These are phyloP conservation scores for Cytospora mali DNA, from an alignment of 2,329 filamentous ascomycete species.

Conservation along the genomic window DNA sequence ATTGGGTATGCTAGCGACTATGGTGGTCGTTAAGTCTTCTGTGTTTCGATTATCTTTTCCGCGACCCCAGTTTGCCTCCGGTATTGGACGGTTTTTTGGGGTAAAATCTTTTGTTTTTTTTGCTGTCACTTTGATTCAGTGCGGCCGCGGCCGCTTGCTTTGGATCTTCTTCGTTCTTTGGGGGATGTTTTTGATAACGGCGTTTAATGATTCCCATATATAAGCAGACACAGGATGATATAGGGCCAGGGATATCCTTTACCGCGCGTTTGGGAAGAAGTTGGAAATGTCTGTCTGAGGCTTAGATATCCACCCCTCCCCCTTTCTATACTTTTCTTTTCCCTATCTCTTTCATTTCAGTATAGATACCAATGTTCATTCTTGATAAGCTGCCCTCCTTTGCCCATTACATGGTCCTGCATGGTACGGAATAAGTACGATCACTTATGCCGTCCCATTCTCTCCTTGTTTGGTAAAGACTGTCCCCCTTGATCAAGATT, in stretches of 20 bases:
- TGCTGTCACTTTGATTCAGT: slow-evolving; percentile 6
- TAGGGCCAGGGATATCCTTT: slow-evolving; percentile 14
- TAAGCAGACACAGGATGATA: slow-evolving; percentile 10
- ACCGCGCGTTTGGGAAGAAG: neutral
- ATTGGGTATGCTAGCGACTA: slow-evolving; percentile 58
- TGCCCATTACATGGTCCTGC: neutral
- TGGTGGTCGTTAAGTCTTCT: slow-evolving; percentile 43
- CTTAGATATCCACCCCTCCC: neutral
- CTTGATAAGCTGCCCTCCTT: neutral
- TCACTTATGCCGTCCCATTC: neutral
- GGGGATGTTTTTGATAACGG: neutral
- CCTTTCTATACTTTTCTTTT: neutral
- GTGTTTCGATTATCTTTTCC: neutral
- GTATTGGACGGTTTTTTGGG: slow-evolving; percentile 1
- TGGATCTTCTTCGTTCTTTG: neutral
- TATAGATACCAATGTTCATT: slow-evolving; percentile 23
- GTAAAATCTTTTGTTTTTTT: too few relatives aligned
- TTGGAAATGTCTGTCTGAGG: neutral
- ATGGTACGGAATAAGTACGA: neutral
- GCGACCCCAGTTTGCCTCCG: slow-evolving; percentile 6
- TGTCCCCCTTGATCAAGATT: neutral
- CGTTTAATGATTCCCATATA: slow-evolving; percentile 10
- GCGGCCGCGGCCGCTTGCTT: slow-evolving; percentile 1
- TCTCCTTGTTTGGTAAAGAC: neutral
- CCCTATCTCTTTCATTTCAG: neutral